Evolutionary conservation across 2,329 filamentous ascomycete species (phyloP).

Genomic region (Colletotrichum limetticola): DNA sequence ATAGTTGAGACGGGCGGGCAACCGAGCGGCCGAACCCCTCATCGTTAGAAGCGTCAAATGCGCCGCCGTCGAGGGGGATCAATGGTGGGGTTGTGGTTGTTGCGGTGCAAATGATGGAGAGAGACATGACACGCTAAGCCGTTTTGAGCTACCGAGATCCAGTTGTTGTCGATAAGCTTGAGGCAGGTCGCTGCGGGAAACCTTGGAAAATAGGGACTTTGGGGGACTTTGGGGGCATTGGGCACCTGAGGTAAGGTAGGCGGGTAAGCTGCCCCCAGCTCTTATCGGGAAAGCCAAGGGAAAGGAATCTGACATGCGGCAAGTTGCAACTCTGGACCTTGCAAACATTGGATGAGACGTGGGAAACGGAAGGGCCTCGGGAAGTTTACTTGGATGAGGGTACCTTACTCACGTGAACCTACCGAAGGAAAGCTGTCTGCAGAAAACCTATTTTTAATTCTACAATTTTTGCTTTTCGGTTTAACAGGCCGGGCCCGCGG

Average conservation of each 20-base stretch:
- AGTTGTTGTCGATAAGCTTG: constrained; percentile 8
- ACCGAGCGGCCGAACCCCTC: constrained; percentile 16
- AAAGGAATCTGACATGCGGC: constrained; percentile 25
- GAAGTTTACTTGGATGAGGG: not conserved
- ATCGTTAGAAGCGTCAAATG: not conserved
- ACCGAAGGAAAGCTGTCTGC: not conserved
- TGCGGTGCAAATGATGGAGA: not conserved
- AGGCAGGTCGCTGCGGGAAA: not conserved
- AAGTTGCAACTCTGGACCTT: constrained; percentile 17
- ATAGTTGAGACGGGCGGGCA: not conserved
- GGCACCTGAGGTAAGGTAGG: not conserved
- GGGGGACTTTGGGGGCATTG: not conserved
- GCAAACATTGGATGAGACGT: constrained; percentile 17
- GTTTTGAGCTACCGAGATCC: not conserved
- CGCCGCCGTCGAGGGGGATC: not conserved
- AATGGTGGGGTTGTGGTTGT: constrained; percentile 24
- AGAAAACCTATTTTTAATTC: not conserved
- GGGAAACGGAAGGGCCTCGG: constrained; percentile 13
- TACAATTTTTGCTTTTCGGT: not conserved
- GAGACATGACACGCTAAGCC: constrained; percentile 16
- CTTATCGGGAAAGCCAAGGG: constrained; percentile 9
- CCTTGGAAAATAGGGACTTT: not conserved
- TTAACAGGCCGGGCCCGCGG: too few relatives aligned
- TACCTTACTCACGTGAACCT: not conserved
- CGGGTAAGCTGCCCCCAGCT: not conserved